Base-by-base conservation (phyloP, 2,329 filamentous ascomycete species). In the Ramularia endophylla region DNA sequence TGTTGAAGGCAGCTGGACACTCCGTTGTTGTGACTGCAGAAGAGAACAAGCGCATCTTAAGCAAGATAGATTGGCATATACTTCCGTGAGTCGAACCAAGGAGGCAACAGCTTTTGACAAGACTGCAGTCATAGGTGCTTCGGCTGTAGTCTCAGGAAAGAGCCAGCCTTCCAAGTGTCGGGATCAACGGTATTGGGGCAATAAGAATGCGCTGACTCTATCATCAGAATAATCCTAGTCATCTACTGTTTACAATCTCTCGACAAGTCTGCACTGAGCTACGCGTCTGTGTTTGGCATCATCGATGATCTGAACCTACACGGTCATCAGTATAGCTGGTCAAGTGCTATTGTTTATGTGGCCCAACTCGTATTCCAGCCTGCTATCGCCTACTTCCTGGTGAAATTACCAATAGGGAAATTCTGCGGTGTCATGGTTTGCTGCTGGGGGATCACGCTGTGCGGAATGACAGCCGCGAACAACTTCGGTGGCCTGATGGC, bases 221-320 rank as follows among this genome's bases (percentile, higher is more conserved):
- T 25, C 11, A 6, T 11, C 22, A 25, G 22, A 11, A 68, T 76
- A 40, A 72, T 83, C 43, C 64, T 81, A 8, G 68, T 69, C 5
- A 75, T 80, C 15, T 83, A 82, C 60, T 81, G 78, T 53, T 67
- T 82, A 0, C 79, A 83, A 48, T 73, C 72, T 8, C 65, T 81
- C 5, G 79, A 82, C 63, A 83, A 83, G 58, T 72, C 77, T 0
- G 78, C 76, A 0, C 65, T 82, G 2, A 67, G 63, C 2, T 83
- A 81, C 52, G 76, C 76, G 2, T 80, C 78, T 0, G 74, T 82
- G 8, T 82, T 82, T 50, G 78, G 78, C 2, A 65, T 83, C 8
- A 72, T 78, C 22, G 65, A 78, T 38, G 75, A 80, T 54, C 73
- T 77, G 0, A 56, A 71, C 29, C 71, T 83, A 1, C 62, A 71